Evolutionary conservation across 148 eudicot species (phyloP), one percentile per base, ranked within the genome.

Genomic region (Vaccinium macrocarpon): DNA sequence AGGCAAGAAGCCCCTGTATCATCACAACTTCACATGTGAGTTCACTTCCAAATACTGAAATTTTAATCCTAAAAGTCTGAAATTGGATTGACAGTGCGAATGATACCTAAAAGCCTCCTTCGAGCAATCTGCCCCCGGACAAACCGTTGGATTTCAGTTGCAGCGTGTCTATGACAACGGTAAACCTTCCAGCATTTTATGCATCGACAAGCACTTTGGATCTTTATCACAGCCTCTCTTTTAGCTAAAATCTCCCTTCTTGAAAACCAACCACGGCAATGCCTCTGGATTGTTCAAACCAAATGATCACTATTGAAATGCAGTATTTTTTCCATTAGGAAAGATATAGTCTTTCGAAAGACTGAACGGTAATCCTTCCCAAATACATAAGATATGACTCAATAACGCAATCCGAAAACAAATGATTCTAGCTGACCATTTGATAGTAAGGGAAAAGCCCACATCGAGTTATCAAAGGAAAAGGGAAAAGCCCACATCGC

Each of bases 71-170:
- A 10, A 21, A 59, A 1, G 6, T 46, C 38, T 71, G 52, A 50
- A 80, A 70, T 38, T 23, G 56, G 73, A 61, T 53, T 68, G 52
- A 18, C 23, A 25, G 23, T 49, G 79, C 62, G 50, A 15, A 53
- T 57, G 19, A 55, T 82, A 95, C 98, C 98, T 85, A 92, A 87
- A 85, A 92, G 91, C 86, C 91, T 87, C 75, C 87, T 90, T 86
- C 98, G 81, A 50, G 90, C 80, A 57, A 91, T 90, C 78, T 84
- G 84, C 62, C 99, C 99, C 90, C 95, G 90, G 62, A 90, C 82
- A 85, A 88, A 81, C 38, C 92, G 78, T 82, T 96, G 97, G 81
- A 96, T 93, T 55, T 91, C 93, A 79, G 80, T 91, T 66, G 97
- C 98, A 83, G 94, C 94, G 75, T 71, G 56, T 78, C 83, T 88